Evolutionary conservation across 2,329 filamentous ascomycete species (phyloP).

Genomic region (Didymella segeticola): DNA sequence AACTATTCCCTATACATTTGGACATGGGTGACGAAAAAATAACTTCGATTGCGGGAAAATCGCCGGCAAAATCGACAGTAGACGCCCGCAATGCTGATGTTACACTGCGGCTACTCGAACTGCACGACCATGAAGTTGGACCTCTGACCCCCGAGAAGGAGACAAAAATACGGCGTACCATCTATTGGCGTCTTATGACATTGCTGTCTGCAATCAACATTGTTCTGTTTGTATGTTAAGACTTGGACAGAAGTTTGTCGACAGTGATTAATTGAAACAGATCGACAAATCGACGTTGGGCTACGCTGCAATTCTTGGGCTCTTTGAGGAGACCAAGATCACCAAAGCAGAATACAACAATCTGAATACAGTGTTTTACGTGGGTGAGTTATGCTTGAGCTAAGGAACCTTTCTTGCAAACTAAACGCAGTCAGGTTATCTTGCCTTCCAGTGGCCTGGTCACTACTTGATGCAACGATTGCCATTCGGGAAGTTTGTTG

Average conservation of each 20-base stretch:
- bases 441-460: slow-evolving; percentile 5
- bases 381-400: background rate
- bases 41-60: no score
- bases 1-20: no score
- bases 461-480: slow-evolving; percentile 3
- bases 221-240: no score
- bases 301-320: background rate
- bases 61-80: background rate
- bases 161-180: background rate
- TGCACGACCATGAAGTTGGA: slow-evolving; percentile 1
- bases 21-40: no score
- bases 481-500: slow-evolving; percentile 3
- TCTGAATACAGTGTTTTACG: slow-evolving; percentile 7
- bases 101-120: background rate
- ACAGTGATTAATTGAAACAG: background rate
- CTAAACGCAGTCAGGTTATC: background rate
- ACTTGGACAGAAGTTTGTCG: no score
- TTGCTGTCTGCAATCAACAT: no score
- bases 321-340: slow-evolving; percentile 3
- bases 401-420: no score
- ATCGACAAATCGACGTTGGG: slow-evolving; percentile 4
- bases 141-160: slow-evolving; percentile 1
- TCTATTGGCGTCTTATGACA: slow-evolving; percentile 4
- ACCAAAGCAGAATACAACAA: slow-evolving; percentile 3
- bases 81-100: slow-evolving; percentile 2